Conservation (phyloP, 345 rosid species). For the Kandelia obovata region DNA sequence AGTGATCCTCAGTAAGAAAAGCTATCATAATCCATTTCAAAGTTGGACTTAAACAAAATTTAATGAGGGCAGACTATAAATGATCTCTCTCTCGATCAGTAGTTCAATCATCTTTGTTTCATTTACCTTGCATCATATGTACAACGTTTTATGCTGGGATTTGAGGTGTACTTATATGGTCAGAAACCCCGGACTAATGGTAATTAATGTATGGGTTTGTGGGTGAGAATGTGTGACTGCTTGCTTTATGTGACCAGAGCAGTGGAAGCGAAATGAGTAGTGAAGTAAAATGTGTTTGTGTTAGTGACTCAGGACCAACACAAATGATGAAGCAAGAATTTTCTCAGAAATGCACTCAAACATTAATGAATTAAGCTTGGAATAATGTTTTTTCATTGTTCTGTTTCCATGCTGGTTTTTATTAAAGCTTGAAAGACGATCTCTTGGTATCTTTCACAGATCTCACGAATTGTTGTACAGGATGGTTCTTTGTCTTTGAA, state of each 20-base stretch:
- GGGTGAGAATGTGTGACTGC: too few relatives aligned
- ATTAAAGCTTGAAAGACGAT: too few relatives aligned
- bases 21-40: not conserved
- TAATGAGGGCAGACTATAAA: not conserved
- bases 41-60: slow-evolving; percentile 5
- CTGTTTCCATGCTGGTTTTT: too few relatives aligned
- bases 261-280: not conserved
- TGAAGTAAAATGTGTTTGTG: slow-evolving; percentile 3
- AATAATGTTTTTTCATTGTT: too few relatives aligned
- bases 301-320: slow-evolving; percentile 5
- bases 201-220: too few relatives aligned
- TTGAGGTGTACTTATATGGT: too few relatives aligned
- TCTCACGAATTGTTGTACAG: not conserved
- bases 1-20: slow-evolving; percentile 16
- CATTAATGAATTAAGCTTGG: too few relatives aligned
- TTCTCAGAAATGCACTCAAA: too few relatives aligned
- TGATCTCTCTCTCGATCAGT: not conserved
- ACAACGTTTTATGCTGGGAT: too few relatives aligned
- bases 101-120: not conserved
- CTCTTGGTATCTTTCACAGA: not conserved
- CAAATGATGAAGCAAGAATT: too few relatives aligned
- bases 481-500: slow-evolving; percentile 9
- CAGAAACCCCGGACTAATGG: too few relatives aligned
- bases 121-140: not conserved
- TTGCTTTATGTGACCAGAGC: too few relatives aligned